Evolutionary conservation across 208 protist species (phyloP).

Genomic region (Herpetomonas tarakana): DNA sequence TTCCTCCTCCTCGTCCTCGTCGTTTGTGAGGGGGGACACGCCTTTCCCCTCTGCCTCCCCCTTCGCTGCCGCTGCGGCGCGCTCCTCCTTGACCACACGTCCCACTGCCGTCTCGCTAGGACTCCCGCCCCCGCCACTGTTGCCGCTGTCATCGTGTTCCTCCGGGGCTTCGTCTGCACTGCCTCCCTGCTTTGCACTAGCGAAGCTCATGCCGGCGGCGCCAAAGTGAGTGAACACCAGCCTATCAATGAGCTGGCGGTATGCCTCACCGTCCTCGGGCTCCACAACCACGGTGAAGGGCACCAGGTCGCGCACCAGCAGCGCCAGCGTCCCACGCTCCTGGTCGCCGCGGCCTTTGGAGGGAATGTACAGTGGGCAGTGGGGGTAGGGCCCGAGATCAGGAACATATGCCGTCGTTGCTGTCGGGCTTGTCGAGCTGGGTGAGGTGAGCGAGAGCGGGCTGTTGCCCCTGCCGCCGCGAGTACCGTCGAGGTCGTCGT

Average conservation of each 20-base stretch:
- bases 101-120: neutral
- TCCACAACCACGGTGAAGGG: constrained; percentile 83
- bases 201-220: constrained; percentile 23
- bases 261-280: constrained; percentile 44
- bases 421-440: constrained; percentile 3
- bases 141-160: neutral
- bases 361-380: constrained; percentile 82
- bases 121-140: neutral
- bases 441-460: neutral
- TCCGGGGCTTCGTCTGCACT: constrained; percentile 1
- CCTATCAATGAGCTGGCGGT: constrained; percentile 52
- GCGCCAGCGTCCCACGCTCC: constrained; percentile 54
- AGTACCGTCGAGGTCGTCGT: neutral
- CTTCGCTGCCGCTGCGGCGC: neutral
- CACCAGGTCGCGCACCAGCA: constrained; percentile 64
- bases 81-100: neutral
- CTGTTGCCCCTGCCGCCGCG: neutral
- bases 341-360: constrained; percentile 64
- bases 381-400: constrained; percentile 35
- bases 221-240: constrained; percentile 55
- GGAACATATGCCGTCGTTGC: neutral
- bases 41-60: neutral
- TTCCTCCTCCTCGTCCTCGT: neutral
- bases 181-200: constrained; percentile 1
- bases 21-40: neutral